Evolutionary conservation across 306 rosid genomes (phyloP).

Genomic region (Glycine soja): DNA sequence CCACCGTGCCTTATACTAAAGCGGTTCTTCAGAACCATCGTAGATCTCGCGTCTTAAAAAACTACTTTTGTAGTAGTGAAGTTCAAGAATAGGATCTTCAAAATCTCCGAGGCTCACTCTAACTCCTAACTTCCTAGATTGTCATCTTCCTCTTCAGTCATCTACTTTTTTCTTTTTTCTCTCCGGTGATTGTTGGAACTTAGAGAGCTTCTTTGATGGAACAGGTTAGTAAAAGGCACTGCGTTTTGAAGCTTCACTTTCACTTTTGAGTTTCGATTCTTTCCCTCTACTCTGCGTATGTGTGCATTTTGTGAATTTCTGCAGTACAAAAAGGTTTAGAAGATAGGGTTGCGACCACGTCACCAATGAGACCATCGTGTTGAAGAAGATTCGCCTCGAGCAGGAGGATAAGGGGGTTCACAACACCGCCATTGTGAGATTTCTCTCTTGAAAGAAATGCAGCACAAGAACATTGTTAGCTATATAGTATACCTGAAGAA

Average conservation of each 20-base stretch:
- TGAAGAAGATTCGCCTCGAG: conserved; percentile 93
- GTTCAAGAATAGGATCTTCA: too few species aligned
- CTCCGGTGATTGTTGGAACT: not conserved
- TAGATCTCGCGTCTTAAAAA: too few species aligned
- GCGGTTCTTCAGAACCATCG: too few species aligned
- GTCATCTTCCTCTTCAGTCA: too few species aligned
- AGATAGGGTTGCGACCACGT: conserved; percentile 83
- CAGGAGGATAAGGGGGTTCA: conserved; percentile 95
- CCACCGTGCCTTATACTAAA: too few species aligned
- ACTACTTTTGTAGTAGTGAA: too few species aligned
- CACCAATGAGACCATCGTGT: conserved; percentile 80
- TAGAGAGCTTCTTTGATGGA: conserved; percentile 46
- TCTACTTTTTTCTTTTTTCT: too few species aligned
- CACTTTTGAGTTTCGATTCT: conserved; percentile 4
- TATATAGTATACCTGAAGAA: conserved; percentile 47
- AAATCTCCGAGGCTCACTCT: too few species aligned
- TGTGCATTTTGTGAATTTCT: conserved; percentile 12
- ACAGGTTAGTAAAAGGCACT: conserved; percentile 46
- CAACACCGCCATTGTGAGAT: conserved; percentile 88
- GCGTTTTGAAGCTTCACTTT: conserved; percentile 37
- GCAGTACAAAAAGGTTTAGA: conserved; percentile 90
- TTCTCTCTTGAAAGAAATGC: conserved; percentile 93
- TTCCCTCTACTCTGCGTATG: not conserved
- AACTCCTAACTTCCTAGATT: too few species aligned
- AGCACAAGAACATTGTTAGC: conserved; percentile 90